A percentile compares a stretch with the other conserved stretches of the same genome.
Conservation (phyloP, 1,139 yeast genomes). For the Magnusiomyces suaveolens region DNA sequence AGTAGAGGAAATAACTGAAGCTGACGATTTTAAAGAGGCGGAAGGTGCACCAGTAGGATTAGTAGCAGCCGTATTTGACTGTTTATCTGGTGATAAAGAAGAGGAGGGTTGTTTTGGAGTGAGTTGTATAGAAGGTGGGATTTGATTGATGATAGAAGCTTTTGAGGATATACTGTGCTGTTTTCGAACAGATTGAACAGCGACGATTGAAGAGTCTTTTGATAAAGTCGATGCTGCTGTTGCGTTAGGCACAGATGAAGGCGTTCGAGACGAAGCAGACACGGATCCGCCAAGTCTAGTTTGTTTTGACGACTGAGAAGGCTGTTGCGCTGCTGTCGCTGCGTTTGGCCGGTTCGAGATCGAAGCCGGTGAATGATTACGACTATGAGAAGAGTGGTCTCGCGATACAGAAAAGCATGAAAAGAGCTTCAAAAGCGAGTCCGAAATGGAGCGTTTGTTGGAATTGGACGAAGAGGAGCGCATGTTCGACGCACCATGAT, state of each 20-base stretch:
- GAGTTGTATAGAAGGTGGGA: no score
- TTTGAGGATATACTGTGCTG: no score
- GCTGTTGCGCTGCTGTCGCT: no score
- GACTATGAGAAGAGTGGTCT: neutral
- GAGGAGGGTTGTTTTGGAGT: no score
- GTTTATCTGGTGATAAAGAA: no score
- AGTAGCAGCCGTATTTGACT: no score
- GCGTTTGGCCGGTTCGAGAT: no score
- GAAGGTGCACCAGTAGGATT: no score
- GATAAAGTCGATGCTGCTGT: neutral
- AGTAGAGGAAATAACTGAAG: no score
- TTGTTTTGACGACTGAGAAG: neutral
- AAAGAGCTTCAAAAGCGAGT: neutral
- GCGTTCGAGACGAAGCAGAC: neutral
- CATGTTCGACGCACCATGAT: constrained; percentile 1
- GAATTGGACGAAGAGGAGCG: constrained; percentile 1
- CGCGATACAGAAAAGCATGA: neutral
- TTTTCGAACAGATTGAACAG: neutral
- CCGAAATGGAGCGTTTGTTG: neutral
- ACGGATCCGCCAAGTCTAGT: neutral
- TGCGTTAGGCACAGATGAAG: neutral
- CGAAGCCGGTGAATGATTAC: neutral
- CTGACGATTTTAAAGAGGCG: no score
- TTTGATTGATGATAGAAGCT: no score
- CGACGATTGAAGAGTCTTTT: neutral